Evolutionary conservation across 192 early-diverging fungal species (phyloP), one percentile per base, ranked within the genome.

Genomic region (Funneliformis geosporum): DNA sequence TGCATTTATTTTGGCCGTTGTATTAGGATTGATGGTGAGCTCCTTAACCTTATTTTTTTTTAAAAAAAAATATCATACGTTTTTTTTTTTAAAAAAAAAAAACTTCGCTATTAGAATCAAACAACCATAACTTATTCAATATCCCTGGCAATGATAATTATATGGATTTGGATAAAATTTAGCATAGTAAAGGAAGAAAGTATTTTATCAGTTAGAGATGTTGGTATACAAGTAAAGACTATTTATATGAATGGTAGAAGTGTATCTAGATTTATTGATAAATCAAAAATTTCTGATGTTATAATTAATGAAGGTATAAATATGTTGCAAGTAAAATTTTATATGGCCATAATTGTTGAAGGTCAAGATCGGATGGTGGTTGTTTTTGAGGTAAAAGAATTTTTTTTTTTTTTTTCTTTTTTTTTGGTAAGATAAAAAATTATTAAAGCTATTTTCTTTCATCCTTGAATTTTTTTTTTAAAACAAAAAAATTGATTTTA

Each of bases 231-330:
- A 60, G 87, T 93, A 47, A 88, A 89, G 66, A 90, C 92, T 2
- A 82, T 81, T 2, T 88, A 90, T 64, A 68, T 87, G 47, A 82
- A 87, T 43, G 88, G 91, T 60, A 79, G 80, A 66, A 81, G 64
- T 40, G 79, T 83, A 21, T 85, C 86, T 18, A 79, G 79, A 28
- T 95, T 95, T 81, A 92, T 95, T 75, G 91, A 89, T 73, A 74
- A 86, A 50, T 84, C 85, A 27, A 86, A 90, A 50, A 89, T 95
- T 73, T 75, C 82, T 5, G 89, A 93, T 76, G 85, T 95, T 9
- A 87, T 95, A 69, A 91, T 95, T 75, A 93, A 95, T 71, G 94
- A 95, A 83, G 93, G 85, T 2, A 93, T 95, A 25, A 91, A 89
- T 3, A 84, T 93, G 84, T 89, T 87, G 79, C 90, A 92, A 62